Conservation (phyloP, 345 rosid species). For the Viola odorata region DNA sequence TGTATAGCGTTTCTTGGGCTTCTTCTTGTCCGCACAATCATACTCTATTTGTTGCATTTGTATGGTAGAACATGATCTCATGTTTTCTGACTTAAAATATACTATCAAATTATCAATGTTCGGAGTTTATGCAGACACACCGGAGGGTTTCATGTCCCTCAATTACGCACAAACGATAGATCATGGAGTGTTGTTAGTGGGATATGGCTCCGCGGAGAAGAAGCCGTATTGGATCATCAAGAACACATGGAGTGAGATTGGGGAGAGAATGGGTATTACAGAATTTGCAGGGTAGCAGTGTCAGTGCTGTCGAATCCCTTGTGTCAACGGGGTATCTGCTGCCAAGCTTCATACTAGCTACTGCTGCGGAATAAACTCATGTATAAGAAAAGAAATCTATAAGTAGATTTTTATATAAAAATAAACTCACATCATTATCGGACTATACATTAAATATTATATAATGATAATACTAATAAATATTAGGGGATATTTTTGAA, state of each 20-base stretch:
- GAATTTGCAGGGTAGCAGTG: constrained; percentile 73
- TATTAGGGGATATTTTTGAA: no score
- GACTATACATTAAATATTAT: no score
- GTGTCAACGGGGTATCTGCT: constrained; percentile 85
- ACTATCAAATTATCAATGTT: no score
- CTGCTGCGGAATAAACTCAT: no score
- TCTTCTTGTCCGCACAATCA: no score
- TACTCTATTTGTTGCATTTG: no score
- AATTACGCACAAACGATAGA: constrained; percentile 68
- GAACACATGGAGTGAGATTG: constrained; percentile 85
- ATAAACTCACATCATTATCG: no score
- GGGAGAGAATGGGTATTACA: constrained; percentile 90
- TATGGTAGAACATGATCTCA: no score
- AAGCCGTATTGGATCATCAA: constrained; percentile 89
- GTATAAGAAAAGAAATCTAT: no score
- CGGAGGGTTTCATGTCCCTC: constrained; percentile 90
- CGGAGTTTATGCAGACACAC: constrained; percentile 86
- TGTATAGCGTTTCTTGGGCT: constrained; percentile 62
- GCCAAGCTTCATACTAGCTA: constrained; percentile 17
- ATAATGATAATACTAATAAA: no score
- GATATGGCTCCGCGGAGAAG: constrained; percentile 86
- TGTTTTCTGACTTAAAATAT: no score
- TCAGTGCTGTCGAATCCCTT: constrained; percentile 85
- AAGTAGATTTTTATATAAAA: no score
- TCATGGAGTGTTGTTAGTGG: constrained; percentile 84